phyloP scores from a whole-genome alignment of 73 alveolate species.

The Stentor roeselii region DNA sequence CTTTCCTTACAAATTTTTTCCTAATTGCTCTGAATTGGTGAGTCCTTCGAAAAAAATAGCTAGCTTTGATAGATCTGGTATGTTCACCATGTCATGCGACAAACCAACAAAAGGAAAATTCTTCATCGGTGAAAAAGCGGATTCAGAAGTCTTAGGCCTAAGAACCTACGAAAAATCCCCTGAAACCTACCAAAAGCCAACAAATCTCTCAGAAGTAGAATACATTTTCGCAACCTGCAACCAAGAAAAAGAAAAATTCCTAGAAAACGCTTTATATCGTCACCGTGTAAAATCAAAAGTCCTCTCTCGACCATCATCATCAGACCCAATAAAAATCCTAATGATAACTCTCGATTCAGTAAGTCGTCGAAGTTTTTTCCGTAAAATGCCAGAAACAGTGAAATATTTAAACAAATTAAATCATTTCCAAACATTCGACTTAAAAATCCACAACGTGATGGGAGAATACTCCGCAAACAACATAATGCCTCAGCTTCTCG shows the following conservation, averaged over 20 bases:
- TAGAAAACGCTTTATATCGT: neutral
- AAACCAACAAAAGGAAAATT: neutral
- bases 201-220: neutral
- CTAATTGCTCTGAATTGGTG: neutral
- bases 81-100: neutral
- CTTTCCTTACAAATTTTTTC: conserved; percentile 9
- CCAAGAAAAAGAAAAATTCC: neutral
- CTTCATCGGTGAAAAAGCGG: neutral
- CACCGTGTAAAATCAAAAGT: neutral
- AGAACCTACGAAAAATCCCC: neutral
- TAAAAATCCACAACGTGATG: conserved; percentile 23
- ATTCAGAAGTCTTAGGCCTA: neutral
- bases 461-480: conserved; percentile 23
- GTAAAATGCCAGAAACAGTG: conserved; percentile 28
- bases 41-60: neutral
- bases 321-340: neutral
- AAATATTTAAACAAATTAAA: conserved; percentile 4
- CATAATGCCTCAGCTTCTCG: conserved; percentile 21
- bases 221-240: neutral
- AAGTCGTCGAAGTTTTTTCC: neutral
- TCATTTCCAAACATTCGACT: neutral
- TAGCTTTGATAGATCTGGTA: neutral
- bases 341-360: conserved; percentile 22
- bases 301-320: neutral
- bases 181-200: neutral